Evolutionary conservation across 176 grass and related monocot species (phyloP), one percentile per base, ranked within the genome.

Genomic region (Alopecurus myosuroides): DNA sequence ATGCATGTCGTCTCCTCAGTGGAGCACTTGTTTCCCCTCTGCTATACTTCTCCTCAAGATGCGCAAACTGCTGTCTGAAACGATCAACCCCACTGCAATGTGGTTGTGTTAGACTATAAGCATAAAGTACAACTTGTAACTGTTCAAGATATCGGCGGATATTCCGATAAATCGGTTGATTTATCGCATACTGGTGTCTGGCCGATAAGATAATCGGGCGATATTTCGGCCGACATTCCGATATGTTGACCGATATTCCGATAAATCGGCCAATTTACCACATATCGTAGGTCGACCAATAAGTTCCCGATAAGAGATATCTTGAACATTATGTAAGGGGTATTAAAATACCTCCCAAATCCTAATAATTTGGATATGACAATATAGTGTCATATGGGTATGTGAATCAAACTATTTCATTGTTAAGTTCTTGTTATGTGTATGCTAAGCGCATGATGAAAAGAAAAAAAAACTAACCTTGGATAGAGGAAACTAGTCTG

Each of bases 401-500:
- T 68, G 41, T 15, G 69, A 37, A 68, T 31, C 30, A 57, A 58
- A 36, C 11, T 69, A 53, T 67, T 69, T 66, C 60, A 85, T 30
- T 84, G 22, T 77, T 40, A 26, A 46, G 11, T 30, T n/a, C n/a
- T n/a, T 74, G 50, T 49, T 11, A 48, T 74, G 22, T 36, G n/a
- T 37, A 69, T 13, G 22, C 66, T 58, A 69, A 45, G 28, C 69
- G 55, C 76, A 82, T 20, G 34, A 72, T 61, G n/a, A n/a, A n/a
- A n/a, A 35, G n/a, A 36, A 77, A 81, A 58, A 61, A 22, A 63
- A 31, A 82, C 45, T 55, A 77, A 98, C 95, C 93, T 98, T 62
- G 95, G 95, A 84, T 98, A 98, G 61, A 98, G 88, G 77, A 98
- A 98, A 81, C 87, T 91, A 88, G 82, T 88, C 11, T 95, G 91